Conservation (phyloP, 495 filamentous ascomycete species). For the Neurospora tetrasperma region DNA sequence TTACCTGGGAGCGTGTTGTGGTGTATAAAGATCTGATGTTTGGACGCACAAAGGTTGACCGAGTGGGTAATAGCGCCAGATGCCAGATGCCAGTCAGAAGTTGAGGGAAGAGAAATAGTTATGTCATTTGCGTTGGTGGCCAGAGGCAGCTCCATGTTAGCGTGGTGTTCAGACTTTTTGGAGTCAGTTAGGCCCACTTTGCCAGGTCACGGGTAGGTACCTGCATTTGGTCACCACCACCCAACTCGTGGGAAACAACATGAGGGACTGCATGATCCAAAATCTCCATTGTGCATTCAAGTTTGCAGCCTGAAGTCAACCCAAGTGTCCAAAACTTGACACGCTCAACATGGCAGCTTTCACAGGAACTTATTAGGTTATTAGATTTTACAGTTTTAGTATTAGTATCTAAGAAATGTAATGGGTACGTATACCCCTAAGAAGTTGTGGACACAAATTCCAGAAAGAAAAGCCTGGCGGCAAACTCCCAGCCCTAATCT, state of each 20-base stretch:
- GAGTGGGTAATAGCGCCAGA: neutral
- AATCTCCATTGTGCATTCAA: neutral
- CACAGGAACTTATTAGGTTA: neutral
- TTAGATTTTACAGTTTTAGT: slow-evolving; percentile 31
- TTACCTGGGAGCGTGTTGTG: neutral
- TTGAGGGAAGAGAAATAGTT: neutral
- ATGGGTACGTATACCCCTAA: slow-evolving; percentile 15
- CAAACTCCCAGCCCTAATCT: slow-evolving; percentile 12
- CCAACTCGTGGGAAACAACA: neutral
- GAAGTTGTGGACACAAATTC: slow-evolving; percentile 18
- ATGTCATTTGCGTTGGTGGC: neutral
- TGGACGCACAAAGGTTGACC: neutral
- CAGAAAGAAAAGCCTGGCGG: slow-evolving; percentile 25
- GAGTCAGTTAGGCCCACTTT: neutral
- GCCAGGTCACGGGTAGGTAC: neutral
- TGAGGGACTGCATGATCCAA: neutral
- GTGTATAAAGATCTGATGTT: neutral
- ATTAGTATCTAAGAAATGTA: slow-evolving; percentile 22
- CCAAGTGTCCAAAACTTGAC: neutral
- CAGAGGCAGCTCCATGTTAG: neutral
- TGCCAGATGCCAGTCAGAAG: neutral
- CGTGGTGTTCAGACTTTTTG: neutral
- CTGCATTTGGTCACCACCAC: neutral
- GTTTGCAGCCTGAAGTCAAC: neutral
- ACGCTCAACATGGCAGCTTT: neutral